Base-by-base conservation (phyloP, 345 rosid genomes). In the Reutealis trisperma region DNA sequence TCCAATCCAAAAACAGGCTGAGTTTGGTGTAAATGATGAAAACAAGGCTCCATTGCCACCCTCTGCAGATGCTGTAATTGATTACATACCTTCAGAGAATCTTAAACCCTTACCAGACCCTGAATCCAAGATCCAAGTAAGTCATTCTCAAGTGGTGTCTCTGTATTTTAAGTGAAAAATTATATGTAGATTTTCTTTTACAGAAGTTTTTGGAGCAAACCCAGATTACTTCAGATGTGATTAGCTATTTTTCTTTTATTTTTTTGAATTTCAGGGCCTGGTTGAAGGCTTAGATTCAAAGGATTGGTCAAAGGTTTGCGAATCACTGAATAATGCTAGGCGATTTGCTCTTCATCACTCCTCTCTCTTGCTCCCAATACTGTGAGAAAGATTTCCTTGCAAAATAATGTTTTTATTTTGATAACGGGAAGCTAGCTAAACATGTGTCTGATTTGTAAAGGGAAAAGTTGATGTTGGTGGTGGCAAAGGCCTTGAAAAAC, bases 401-500 rank as follows among this genome's bases (percentile, higher is more conserved):
- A 27, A 16, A 54, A 54, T 3, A 18, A 15, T 1, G 59, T 21
- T 10, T 25, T 14, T 2, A 4, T 19, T 6, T 13, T 15, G 8
- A n/a, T 10, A 47, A 14, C 21, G 15, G 19, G 15, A 6, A 10
- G 0, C 13, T 49, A 59, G 19, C 32, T 66, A 70, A 27, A 77
- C 42, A 54, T 60, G 37, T 21, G 62, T 18, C 47, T 66, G 68
- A 3, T 59, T 8, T 45, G 8, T 79, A 58, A 77, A 95, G 98
- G 81, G 98, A 92, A 57, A 93, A 89, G 75, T 87, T 93, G 49
- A 71, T 95, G 76, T 42, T 44, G 24, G 97, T 93, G 78, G 64
- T 92, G 78, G 88, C 92, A 22, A 95, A 92, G 82, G 84, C 94
- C 21, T 93, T 91, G 90, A 93, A 92, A 90, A 95, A 92, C 68